These are phyloP conservation scores for Suillus decipiens DNA, from an alignment of 768 basidiomycete species.

Conservation along the genomic window DNA sequence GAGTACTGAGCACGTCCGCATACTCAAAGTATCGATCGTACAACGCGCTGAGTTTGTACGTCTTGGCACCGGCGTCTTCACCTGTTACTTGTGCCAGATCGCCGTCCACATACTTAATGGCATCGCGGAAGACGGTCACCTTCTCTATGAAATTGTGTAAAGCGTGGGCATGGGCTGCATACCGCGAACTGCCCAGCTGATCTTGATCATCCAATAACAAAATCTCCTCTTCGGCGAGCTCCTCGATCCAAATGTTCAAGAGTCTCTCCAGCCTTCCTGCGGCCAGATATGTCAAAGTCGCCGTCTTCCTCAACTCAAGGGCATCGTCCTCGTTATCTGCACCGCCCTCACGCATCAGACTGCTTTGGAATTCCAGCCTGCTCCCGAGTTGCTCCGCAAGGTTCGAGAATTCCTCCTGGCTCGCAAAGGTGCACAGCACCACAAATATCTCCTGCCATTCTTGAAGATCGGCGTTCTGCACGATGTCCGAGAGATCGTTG, in stretches of 20 bases:
- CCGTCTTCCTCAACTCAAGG: slow-evolving; percentile 73
- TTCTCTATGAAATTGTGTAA: slow-evolving; percentile 96
- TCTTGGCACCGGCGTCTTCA: slow-evolving; percentile 45
- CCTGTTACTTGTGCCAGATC: slow-evolving; percentile 53
- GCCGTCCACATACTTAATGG: slow-evolving; percentile 74
- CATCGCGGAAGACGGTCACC: slow-evolving; percentile 90
- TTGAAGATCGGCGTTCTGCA: slow-evolving; percentile 91
- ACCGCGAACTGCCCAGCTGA: slow-evolving; percentile 50
- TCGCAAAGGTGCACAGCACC: slow-evolving; percentile 92
- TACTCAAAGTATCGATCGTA: slow-evolving; percentile 98
- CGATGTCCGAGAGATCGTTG: slow-evolving; percentile 89
- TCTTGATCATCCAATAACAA: slow-evolving; percentile 43
- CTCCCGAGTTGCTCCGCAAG: slow-evolving; percentile 91
- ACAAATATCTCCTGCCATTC: slow-evolving; percentile 99
- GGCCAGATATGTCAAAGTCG: slow-evolving; percentile 91
- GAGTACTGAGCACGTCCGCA: slow-evolving; percentile 85
- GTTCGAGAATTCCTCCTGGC: slow-evolving; percentile 78
- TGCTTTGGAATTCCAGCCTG: slow-evolving; percentile 84
- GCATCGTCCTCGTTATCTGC: slow-evolving; percentile 35
- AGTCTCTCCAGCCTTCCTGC: slow-evolving; percentile 86
- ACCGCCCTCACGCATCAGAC: slow-evolving; percentile 49
- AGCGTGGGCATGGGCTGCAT: slow-evolving; percentile 81
- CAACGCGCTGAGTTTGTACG: slow-evolving; percentile 80
- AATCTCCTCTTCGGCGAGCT: slow-evolving; percentile 84
- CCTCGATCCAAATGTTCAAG: slow-evolving; percentile 89